Conservation (phyloP, 2,329 filamentous ascomycete genomes). For the Penicillium aurantiogriseum region DNA sequence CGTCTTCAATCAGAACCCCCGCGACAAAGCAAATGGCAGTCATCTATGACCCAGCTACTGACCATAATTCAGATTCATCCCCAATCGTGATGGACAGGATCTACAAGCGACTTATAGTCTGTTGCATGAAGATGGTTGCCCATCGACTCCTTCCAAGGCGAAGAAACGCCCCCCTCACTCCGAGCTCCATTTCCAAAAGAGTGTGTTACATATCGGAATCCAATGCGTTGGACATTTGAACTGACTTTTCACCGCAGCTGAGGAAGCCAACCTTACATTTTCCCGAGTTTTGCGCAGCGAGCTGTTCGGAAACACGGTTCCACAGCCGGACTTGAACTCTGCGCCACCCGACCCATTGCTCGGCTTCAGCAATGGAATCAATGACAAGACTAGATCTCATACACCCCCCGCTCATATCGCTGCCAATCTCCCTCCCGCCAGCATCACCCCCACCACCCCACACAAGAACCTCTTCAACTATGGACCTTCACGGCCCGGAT, state of each 20-base stretch:
- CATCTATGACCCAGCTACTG: neutral
- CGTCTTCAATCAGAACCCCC: neutral
- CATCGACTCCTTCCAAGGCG: conserved; percentile 81
- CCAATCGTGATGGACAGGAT: conserved; percentile 88
- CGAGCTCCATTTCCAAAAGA: conserved; percentile 91
- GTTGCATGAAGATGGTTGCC: conserved; percentile 87
- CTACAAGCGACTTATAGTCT: conserved; percentile 89
- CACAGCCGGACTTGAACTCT: conserved; percentile 69
- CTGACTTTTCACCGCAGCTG: conserved; percentile 54
- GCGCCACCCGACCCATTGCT: conserved; percentile 57
- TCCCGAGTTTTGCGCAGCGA: conserved; percentile 84
- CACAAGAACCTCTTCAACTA: conserved; percentile 98
- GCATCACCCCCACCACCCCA: conserved; percentile 86
- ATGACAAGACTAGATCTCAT: conserved; percentile 69
- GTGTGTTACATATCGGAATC: conserved; percentile 51
- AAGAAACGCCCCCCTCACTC: conserved; percentile 83
- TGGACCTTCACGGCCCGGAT: conserved; percentile 70
- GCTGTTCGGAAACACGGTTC: conserved; percentile 86
- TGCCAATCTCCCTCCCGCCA: conserved; percentile 64
- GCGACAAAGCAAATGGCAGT: neutral
- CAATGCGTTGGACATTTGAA: neutral
- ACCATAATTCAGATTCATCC: conserved; percentile 71
- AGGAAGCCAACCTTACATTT: conserved; percentile 93
- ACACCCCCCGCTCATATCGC: conserved; percentile 73
- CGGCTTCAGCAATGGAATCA: conserved; percentile 49